These are phyloP conservation scores for Acaromyces ingoldii DNA, from an alignment of 1,284 basidiomycete species.

Conservation along the genomic window DNA sequence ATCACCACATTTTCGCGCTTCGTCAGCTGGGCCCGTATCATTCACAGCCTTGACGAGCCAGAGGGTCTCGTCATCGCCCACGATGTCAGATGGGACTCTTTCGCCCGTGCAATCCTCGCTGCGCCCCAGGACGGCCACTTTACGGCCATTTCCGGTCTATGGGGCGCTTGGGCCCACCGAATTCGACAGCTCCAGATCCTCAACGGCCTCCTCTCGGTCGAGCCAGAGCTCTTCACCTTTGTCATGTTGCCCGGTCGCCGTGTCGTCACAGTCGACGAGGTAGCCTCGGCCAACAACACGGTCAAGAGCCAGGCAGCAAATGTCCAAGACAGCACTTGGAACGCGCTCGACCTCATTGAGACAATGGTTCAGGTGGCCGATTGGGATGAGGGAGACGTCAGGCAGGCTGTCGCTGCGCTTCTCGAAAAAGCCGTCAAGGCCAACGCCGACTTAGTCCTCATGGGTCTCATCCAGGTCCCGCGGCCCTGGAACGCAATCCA, in stretches of 20 bases:
- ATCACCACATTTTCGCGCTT: slow-evolving; percentile 15
- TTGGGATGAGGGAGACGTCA: slow-evolving; percentile 62
- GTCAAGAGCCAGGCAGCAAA: slow-evolving; percentile 68
- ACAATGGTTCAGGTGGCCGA: slow-evolving; percentile 82
- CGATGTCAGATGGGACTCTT: slow-evolving; percentile 39
- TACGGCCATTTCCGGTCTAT: slow-evolving; percentile 54
- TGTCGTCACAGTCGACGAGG: slow-evolving; percentile 31
- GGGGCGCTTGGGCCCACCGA: slow-evolving; percentile 69
- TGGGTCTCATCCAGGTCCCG: slow-evolving; percentile 84
- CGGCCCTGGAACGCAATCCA: slow-evolving; percentile 86
- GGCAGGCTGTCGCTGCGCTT: slow-evolving; percentile 39
- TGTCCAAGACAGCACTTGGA: slow-evolving; percentile 87
- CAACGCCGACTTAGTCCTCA: slow-evolving; percentile 87
- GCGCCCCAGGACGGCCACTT: slow-evolving; percentile 16
- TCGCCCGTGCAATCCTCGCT: slow-evolving; percentile 49
- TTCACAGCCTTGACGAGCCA: slow-evolving; percentile 53
- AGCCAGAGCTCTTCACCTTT: slow-evolving; percentile 76
- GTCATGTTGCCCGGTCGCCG: slow-evolving; percentile 32
- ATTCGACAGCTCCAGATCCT: slow-evolving; percentile 80
- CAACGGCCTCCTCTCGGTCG: slow-evolving; percentile 75
- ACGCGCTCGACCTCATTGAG: slow-evolving; percentile 83
- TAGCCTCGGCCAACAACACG: slow-evolving; percentile 57
- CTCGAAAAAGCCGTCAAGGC: slow-evolving; percentile 56
- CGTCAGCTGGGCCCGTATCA: slow-evolving; percentile 47
- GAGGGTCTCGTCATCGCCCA: slow-evolving; percentile 53